phyloP scores from a whole-genome alignment of 2,329 filamentous ascomycete genomes.

The Fusarium drepaniforme region DNA sequence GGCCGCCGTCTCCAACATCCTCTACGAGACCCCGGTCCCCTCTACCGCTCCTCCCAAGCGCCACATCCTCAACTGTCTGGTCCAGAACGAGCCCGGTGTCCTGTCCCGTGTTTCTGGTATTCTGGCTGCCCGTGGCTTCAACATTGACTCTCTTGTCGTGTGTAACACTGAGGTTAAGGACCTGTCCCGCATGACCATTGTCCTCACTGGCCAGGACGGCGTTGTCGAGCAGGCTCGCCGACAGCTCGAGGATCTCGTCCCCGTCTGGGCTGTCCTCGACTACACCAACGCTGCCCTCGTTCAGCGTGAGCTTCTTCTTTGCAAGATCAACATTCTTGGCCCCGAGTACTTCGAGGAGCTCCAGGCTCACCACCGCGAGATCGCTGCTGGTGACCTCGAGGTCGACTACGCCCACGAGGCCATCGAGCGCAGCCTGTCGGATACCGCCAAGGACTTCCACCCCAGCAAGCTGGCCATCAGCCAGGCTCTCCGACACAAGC shows the following conservation, averaged over 20 bases:
- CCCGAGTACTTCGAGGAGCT: conserved; percentile 99
- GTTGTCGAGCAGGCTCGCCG: conserved; percentile 97
- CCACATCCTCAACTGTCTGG: conserved; percentile 97
- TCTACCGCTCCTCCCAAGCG: conserved; percentile 88
- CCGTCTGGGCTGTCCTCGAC: conserved; percentile 97
- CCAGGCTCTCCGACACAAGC: conserved; percentile 94
- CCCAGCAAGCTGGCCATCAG: conserved; percentile 87
- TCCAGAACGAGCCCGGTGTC: conserved; percentile 98
- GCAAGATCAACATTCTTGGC: conserved; percentile 96
- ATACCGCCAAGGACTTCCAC: conserved; percentile 80
- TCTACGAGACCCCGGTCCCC: conserved; percentile 95
- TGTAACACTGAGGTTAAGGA: conserved; percentile 98
- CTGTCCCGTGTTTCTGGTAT: conserved; percentile 97
- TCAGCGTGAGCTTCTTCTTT: conserved; percentile 93
- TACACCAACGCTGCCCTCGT: conserved; percentile 94
- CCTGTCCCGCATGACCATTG: conserved; percentile 98
- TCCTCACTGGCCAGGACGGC: conserved; percentile 94
- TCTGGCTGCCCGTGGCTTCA: conserved; percentile 95
- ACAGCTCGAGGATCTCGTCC: conserved; percentile 95
- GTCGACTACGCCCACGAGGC: conserved; percentile 58
- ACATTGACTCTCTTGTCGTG: conserved; percentile 98
- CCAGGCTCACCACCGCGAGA: conserved; percentile 94
- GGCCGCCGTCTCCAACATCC: conserved; percentile 95
- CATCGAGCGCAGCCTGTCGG: conserved; percentile 57
- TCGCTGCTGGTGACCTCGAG: conserved; percentile 64